A percentile compares a stretch with the other conserved stretches of the same genome.
phyloP scores from a whole-genome alignment of 495 filamentous ascomycete genomes.

The Daldinia concentrica region DNA sequence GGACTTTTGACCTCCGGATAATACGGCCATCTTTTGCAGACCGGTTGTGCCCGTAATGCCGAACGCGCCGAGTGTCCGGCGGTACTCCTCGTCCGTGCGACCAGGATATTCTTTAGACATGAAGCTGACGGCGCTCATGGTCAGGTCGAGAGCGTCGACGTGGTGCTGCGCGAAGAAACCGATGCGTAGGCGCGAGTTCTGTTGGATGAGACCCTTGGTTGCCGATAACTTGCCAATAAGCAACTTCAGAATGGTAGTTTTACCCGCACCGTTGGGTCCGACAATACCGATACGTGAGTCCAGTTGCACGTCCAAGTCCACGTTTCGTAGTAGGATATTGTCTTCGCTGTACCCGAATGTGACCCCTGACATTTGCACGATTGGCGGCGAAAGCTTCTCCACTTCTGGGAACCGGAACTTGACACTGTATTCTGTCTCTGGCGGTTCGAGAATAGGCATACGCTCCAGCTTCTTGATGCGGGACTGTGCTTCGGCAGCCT shows the following conservation, averaged over 20 bases:
- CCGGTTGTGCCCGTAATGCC: slow-evolving; percentile 98
- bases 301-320: slow-evolving; percentile 96
- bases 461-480: slow-evolving; percentile 98
- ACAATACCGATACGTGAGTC: slow-evolving; percentile 99
- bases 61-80: slow-evolving; percentile 93
- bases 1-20: slow-evolving; percentile 98
- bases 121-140: slow-evolving; percentile 86
- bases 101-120: slow-evolving; percentile 94
- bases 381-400: slow-evolving; percentile 95
- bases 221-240: slow-evolving; percentile 86
- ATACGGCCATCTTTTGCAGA: slow-evolving; percentile 91
- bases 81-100: slow-evolving; percentile 94
- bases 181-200: slow-evolving; percentile 85
- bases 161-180: slow-evolving; percentile 99
- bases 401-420: slow-evolving; percentile 99
- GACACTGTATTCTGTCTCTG: slow-evolving; percentile 93
- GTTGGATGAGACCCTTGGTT: slow-evolving; percentile 81
- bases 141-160: slow-evolving; percentile 95
- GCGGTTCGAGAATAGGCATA: slow-evolving; percentile 90
- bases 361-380: slow-evolving; percentile 95
- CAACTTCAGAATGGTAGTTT: slow-evolving; percentile 94
- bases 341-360: slow-evolving; percentile 88
- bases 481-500: slow-evolving; percentile 97
- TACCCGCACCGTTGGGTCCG: slow-evolving; percentile 97
- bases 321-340: slow-evolving; percentile 80